phyloP scores from a whole-genome alignment of 2,329 filamentous ascomycete genomes.

The Cercospora sesami region DNA sequence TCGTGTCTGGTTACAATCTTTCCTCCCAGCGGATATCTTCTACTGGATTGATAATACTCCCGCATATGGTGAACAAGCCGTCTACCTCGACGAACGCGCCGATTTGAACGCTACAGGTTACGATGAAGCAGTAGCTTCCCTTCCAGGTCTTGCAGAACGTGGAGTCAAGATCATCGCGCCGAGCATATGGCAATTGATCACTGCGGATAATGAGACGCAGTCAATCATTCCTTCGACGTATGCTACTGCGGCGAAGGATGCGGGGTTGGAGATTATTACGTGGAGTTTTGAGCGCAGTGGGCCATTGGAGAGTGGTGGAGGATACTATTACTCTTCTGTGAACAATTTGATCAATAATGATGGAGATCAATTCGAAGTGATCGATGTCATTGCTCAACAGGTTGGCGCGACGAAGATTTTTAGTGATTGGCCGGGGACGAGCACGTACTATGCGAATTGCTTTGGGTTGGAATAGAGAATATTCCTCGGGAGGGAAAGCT shows the following conservation, averaged over 20 bases:
- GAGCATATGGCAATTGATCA: slow-evolving; percentile 62
- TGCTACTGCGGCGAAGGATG: slow-evolving; percentile 59
- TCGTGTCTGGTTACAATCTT: slow-evolving; percentile 65
- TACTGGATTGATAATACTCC: slow-evolving; percentile 67
- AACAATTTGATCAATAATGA: slow-evolving; percentile 59
- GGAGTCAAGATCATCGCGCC: slow-evolving; percentile 66
- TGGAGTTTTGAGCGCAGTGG: slow-evolving; percentile 70
- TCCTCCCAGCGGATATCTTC: slow-evolving; percentile 54
- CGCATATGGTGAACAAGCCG: slow-evolving; percentile 60
- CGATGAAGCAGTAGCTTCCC: slow-evolving; percentile 55
- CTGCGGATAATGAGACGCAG: slow-evolving; percentile 47
- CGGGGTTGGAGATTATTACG: slow-evolving; percentile 64
- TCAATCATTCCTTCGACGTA: slow-evolving; percentile 65
- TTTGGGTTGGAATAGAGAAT: slow-evolving; percentile 46
- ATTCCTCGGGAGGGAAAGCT: background rate
- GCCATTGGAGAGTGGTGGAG: slow-evolving; percentile 54
- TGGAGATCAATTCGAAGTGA: slow-evolving; percentile 65
- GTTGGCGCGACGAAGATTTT: slow-evolving; percentile 65
- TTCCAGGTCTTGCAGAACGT: slow-evolving; percentile 56
- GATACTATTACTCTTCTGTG: slow-evolving; percentile 58
- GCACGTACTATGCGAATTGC: slow-evolving; percentile 72
- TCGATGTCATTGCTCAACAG: slow-evolving; percentile 63
- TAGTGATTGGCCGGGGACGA: slow-evolving; percentile 68
- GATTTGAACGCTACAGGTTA: slow-evolving; percentile 54
- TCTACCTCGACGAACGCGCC: slow-evolving; percentile 65